Evolutionary conservation across 1,284 basidiomycete species (phyloP).

Genomic region (Boletus smithii): DNA sequence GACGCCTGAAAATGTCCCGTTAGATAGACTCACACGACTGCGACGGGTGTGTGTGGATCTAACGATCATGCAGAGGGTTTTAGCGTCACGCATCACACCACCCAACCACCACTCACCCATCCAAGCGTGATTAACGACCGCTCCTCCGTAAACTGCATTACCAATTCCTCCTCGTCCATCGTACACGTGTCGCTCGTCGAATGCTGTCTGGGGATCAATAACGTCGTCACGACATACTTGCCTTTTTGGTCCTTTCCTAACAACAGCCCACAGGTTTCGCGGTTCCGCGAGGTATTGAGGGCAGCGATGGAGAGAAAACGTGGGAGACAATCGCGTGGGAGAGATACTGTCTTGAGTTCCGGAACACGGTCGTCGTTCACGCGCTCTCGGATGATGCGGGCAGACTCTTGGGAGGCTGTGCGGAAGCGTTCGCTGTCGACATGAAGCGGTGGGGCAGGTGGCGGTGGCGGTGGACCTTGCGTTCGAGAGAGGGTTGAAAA

Average conservation of each 20-base stretch:
- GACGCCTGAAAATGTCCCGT: background rate
- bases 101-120: conserved; percentile 59
- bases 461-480: conserved; percentile 26
- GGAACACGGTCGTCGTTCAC: conserved; percentile 28
- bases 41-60: conserved; percentile 92
- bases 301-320: conserved; percentile 70
- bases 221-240: conserved; percentile 67
- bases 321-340: conserved; percentile 68
- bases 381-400: conserved; percentile 29
- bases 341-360: conserved; percentile 55
- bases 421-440: conserved; percentile 24
- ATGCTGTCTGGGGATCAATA: conserved; percentile 80
- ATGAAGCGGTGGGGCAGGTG: conserved; percentile 20
- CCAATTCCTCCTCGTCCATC: conserved; percentile 84
- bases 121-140: conserved; percentile 79
- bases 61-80: conserved; percentile 4
- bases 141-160: conserved; percentile 79
- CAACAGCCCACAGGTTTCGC: conserved; percentile 66
- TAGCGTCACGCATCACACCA: background rate
- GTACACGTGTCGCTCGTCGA: conserved; percentile 85
- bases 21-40: conserved; percentile 64
- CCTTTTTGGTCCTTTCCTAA: conserved; percentile 55
- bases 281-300: conserved; percentile 55
- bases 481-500: conserved; percentile 24
- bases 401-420: conserved; percentile 30